These are phyloP conservation scores for Cerrena zonata DNA, from an alignment of 1,284 basidiomycete genomes.

Conservation along the genomic window DNA sequence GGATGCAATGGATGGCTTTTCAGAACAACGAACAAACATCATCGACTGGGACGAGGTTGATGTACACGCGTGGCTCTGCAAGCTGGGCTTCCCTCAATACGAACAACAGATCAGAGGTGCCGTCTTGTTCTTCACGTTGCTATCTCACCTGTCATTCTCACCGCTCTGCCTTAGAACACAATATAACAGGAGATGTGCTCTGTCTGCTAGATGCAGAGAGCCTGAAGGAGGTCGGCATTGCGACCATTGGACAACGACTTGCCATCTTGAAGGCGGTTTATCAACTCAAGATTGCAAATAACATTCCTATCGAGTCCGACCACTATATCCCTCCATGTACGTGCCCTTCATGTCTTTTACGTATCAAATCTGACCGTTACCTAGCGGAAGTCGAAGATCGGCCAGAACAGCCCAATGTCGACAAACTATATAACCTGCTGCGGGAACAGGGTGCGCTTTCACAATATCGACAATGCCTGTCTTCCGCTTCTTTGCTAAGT, in stretches of 20 bases:
- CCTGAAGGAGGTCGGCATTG: conserved; percentile 79
- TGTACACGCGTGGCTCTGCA: conserved; percentile 71
- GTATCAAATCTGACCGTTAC: conserved; percentile 10
- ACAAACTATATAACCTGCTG: conserved; percentile 64
- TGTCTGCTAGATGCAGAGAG: conserved; percentile 75
- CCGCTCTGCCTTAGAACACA: conserved; percentile 59
- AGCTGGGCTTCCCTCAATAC: conserved; percentile 77
- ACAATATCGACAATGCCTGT: conserved; percentile 4
- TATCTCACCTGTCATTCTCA: conserved; percentile 5
- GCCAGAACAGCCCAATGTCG: conserved; percentile 53
- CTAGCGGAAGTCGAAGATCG: conserved; percentile 66
- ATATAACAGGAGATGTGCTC: conserved; percentile 83
- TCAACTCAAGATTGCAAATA: conserved; percentile 76
- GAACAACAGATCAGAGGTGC: conserved; percentile 64
- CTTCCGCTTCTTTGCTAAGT: conserved; percentile 7
- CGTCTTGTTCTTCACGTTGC: conserved; percentile 12
- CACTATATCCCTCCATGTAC: conserved; percentile 87
- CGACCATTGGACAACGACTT: conserved; percentile 81
- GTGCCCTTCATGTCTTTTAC: conserved; percentile 25
- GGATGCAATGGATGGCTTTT: conserved; percentile 31
- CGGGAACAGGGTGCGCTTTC: conserved; percentile 71
- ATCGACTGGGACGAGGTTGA: conserved; percentile 78
- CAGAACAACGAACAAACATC: conserved; percentile 42
- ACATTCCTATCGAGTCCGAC: conserved; percentile 77
- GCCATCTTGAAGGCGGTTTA: conserved; percentile 87